Evolutionary conservation across 257 asterid genomes (phyloP), one percentile per base, ranked within the genome.

Genomic region (Solanum sejunctum): DNA sequence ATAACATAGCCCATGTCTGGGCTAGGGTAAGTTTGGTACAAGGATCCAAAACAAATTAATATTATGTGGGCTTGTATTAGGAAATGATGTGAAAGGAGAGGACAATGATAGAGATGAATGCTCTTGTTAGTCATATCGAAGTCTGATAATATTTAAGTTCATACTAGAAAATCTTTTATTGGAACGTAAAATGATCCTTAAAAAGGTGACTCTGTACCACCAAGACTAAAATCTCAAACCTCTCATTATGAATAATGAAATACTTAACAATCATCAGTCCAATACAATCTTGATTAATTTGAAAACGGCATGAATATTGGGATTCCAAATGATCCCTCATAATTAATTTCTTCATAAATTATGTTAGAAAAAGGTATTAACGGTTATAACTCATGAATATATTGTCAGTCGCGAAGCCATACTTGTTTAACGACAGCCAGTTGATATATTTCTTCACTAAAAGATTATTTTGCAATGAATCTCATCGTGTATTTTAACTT

Each of bases 131-230:
- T 64, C 8, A 64, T 26, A 64, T 0, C 26, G 20, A 11, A 4
- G 9, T 1, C 1, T 1, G 6, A 66, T 2, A 3, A 28, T 10
- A 28, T 66, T 0, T 8, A 0, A 0, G 3, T 66, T 28, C 0
- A 6, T 28, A 5, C 23, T 4, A 6, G 13, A 36, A 66, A 66
- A 1, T 66, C 0, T 1, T 0, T 66, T 1, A 7, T 64, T 23
- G 41, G 3, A 1, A 26, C 6, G n/a, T 66, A 28, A 28, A 28
- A 8, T 0, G 0, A 2, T 28, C 20, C 6, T 26, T 64, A 64
- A 64, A 64, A 64, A 26, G 6, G 32, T 1, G 2, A 7, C 0
- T 23, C 0, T 0, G 0, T 63, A 63, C 36, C 5, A 6, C 5
- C 67, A 60, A 21, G 16, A 4, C 71, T 12, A 11, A n/a, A 64